Conservation (phyloP, 352 stramenopile genomes). For the Phytopythium oedochilum region DNA sequence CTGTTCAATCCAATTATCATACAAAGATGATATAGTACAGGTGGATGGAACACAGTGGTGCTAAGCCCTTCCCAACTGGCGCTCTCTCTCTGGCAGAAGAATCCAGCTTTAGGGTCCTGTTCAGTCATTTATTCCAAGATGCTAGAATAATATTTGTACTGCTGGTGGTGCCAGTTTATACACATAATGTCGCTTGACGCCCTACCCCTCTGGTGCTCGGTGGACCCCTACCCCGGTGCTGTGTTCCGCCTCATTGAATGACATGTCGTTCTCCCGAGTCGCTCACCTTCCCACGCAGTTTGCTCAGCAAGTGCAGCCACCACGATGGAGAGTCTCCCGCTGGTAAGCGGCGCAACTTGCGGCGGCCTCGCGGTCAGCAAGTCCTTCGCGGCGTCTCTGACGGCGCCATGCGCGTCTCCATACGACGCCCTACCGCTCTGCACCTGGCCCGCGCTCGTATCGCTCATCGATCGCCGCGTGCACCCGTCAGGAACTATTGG, state of each 20-base stretch:
- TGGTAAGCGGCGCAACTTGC: constrained; percentile 1
- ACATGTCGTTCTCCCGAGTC: background rate
- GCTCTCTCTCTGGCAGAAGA: too few species aligned
- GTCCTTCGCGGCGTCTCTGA: background rate
- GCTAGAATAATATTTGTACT: too few species aligned
- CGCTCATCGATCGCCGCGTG: background rate
- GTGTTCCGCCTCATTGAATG: background rate
- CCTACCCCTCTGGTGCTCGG: background rate
- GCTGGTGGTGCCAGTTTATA: too few species aligned
- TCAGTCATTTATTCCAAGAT: too few species aligned
- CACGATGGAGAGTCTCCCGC: constrained; percentile 2
- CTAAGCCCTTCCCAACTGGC: too few species aligned
- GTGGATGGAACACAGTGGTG: too few species aligned
- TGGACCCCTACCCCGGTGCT: background rate
- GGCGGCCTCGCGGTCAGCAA: background rate
- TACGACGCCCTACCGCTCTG: background rate
- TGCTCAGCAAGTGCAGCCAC: background rate
- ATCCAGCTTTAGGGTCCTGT: too few species aligned
- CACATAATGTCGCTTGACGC: too few species aligned
- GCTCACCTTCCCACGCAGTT: background rate
- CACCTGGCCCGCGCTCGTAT: background rate
- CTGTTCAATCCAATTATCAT: too few species aligned
- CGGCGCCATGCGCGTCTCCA: background rate
- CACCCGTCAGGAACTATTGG: constrained; percentile 35
- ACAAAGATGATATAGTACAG: too few species aligned